These are phyloP conservation scores for Blumeria graminis DNA, from an alignment of 2,329 filamentous ascomycete species.

Conservation along the genomic window DNA sequence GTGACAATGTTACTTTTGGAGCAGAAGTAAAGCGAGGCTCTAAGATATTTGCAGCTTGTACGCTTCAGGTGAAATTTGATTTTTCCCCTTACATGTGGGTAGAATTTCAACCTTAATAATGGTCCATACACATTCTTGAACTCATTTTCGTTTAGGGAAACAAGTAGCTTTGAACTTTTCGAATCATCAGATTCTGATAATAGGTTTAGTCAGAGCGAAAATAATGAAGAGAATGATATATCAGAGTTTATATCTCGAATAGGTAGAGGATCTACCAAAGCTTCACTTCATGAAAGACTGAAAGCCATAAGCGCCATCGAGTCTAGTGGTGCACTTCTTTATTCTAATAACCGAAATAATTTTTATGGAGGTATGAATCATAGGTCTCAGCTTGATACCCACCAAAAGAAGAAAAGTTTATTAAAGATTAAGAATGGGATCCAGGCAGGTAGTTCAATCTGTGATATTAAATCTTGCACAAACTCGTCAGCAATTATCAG, in stretches of 20 bases:
- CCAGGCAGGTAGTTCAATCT: too few relatives aligned
- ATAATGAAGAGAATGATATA: constrained; percentile 9
- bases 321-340: too few relatives aligned
- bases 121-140: background rate
- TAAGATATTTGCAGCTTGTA: constrained; percentile 17
- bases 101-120: constrained; percentile 3
- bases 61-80: constrained; percentile 10
- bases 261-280: constrained; percentile 10
- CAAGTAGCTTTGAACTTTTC: constrained; percentile 10
- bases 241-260: constrained; percentile 9
- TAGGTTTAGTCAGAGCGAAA: constrained; percentile 10
- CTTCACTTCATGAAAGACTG: constrained; percentile 6
- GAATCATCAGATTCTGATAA: constrained; percentile 13
- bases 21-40: constrained; percentile 23
- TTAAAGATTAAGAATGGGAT: too few relatives aligned
- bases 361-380: too few relatives aligned
- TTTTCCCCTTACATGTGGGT: constrained; percentile 9
- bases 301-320: background rate
- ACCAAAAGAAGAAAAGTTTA: too few relatives aligned
- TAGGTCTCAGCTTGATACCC: too few relatives aligned
- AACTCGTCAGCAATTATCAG: too few relatives aligned
- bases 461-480: too few relatives aligned
- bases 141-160: constrained; percentile 3
- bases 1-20: constrained; percentile 22
- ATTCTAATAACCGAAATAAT: too few relatives aligned